These are phyloP conservation scores for Nannochloropsis granulata DNA, from an alignment of 108 stramenopile species.

Conservation along the genomic window DNA sequence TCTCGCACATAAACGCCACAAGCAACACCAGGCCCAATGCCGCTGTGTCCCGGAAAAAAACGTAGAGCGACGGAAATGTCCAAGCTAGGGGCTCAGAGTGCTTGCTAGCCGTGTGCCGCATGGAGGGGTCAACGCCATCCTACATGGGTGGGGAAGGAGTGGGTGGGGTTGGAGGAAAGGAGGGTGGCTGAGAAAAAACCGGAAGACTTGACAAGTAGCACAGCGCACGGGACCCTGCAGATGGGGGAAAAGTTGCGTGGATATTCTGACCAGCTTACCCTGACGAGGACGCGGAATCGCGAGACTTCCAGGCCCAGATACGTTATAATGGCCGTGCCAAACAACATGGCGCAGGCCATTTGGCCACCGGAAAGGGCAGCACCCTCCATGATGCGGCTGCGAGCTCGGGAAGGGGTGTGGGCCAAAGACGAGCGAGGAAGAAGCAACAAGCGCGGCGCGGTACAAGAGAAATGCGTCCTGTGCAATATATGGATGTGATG, in stretches of 20 bases:
- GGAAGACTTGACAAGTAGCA: not conserved
- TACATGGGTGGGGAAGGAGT: not conserved
- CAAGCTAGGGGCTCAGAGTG: constrained; percentile 15
- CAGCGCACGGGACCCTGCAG: too few relatives aligned
- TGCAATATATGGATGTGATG: too few relatives aligned
- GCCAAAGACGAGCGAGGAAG: too few relatives aligned
- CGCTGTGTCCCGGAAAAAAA: constrained; percentile 18
- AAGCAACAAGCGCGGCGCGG: too few relatives aligned
- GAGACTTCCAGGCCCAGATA: not conserved
- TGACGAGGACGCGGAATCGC: not conserved
- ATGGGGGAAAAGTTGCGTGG: too few relatives aligned
- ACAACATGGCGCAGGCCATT: not conserved
- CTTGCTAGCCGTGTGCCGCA: not conserved
- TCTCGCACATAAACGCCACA: constrained; percentile 31
- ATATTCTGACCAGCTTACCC: not conserved
- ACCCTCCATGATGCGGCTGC: not conserved
- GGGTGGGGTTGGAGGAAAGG: not conserved
- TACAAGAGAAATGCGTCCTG: too few relatives aligned
- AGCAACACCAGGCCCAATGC: constrained; percentile 20
- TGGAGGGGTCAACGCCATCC: not conserved
- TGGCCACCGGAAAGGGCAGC: not conserved
- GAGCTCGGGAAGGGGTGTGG: too few relatives aligned
- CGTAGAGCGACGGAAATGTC: constrained; percentile 16
- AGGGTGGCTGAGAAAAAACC: not conserved
- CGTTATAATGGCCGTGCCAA: not conserved